These are phyloP conservation scores for Beta vulgaris DNA, from an alignment of 148 eudicot genomes.

Conservation along the genomic window DNA sequence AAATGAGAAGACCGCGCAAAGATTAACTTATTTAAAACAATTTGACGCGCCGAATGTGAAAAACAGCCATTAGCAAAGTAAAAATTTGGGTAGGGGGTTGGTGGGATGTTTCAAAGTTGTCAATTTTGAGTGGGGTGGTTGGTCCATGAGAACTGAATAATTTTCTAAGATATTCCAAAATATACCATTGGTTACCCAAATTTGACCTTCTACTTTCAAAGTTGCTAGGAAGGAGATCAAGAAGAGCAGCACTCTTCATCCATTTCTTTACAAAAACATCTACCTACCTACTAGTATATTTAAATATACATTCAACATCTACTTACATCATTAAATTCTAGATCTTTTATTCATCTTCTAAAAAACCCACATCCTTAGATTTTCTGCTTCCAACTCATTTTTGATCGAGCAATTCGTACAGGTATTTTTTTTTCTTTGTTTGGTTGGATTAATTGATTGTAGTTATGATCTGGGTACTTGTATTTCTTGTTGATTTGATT, in stretches of 20 bases:
- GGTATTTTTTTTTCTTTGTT: constrained; percentile 3
- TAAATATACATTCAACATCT: too few relatives aligned
- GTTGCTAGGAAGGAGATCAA: background rate
- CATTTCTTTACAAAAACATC: background rate
- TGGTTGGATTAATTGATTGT: background rate
- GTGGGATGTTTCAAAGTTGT: background rate
- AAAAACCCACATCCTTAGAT: constrained; percentile 29
- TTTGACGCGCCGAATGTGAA: too few relatives aligned
- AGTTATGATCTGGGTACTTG: background rate
- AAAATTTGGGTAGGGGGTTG: constrained; percentile 9
- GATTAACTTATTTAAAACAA: too few relatives aligned
- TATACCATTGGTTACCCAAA: background rate
- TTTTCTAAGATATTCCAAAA: too few relatives aligned
- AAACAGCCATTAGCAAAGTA: background rate
- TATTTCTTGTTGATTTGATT: background rate
- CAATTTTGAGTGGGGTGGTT: background rate
- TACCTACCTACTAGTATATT: too few relatives aligned
- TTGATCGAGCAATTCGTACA: constrained; percentile 3
- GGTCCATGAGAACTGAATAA: background rate
- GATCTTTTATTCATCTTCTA: background rate
- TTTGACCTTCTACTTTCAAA: constrained; percentile 1
- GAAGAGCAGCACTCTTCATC: background rate
- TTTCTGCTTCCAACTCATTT: constrained; percentile 30
- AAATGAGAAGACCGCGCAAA: too few relatives aligned
- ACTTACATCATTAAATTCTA: constrained; percentile 9